These are phyloP conservation scores for Microstegium vimineum DNA, from an alignment of 176 grass and related monocot species.

Conservation along the genomic window DNA sequence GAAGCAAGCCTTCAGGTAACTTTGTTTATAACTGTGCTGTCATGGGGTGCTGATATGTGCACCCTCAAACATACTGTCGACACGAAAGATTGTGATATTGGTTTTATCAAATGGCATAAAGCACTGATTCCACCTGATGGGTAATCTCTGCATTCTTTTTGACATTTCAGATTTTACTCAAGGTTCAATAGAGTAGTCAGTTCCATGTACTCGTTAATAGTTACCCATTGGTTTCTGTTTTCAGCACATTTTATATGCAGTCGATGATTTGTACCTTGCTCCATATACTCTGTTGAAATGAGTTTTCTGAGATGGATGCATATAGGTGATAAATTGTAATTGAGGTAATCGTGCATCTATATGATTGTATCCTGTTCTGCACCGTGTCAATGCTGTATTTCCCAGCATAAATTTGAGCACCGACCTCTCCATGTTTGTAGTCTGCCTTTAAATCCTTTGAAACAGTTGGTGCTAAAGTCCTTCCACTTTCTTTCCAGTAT, in stretches of 20 bases:
- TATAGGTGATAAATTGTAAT: conserved; percentile 47
- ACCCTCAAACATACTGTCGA: conserved; percentile 35
- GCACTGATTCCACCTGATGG: too few species aligned
- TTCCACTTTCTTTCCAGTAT: conserved; percentile 12
- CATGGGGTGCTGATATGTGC: conserved; percentile 84
- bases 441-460: conserved; percentile 14
- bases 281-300: conserved; percentile 37
- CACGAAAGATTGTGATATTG: conserved; percentile 24
- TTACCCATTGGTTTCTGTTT: conserved; percentile 39
- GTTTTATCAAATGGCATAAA: too few species aligned
- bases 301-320: conserved; percentile 47
- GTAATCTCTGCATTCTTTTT: background rate
- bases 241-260: conserved; percentile 42
- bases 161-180: background rate
- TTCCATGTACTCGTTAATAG: conserved; percentile 40
- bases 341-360: conserved; percentile 38
- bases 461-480: conserved; percentile 16
- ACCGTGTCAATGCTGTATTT: conserved; percentile 22
- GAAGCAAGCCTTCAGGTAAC: conserved; percentile 70
- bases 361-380: conserved; percentile 29
- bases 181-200: conserved; percentile 47
- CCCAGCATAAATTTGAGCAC: background rate
- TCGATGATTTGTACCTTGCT: conserved; percentile 30
- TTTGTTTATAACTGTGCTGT: conserved; percentile 99
- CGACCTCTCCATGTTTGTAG: background rate